A percentile compares a stretch with the other conserved stretches of the same genome.
phyloP scores from a whole-genome alignment of 2,329 filamentous ascomycete species.

The Stylonectria norvegica region DNA sequence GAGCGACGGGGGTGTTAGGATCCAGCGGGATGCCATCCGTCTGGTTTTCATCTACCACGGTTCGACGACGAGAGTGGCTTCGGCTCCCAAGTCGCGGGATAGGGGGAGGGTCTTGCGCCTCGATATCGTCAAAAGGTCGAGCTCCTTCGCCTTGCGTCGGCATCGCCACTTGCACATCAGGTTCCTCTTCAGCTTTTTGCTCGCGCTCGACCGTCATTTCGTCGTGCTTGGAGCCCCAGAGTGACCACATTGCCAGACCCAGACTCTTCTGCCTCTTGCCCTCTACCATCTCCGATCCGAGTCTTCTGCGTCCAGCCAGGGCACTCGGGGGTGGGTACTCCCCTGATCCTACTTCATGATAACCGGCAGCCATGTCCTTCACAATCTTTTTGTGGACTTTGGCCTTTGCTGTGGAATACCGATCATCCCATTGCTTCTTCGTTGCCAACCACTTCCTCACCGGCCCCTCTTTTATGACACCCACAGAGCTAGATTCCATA shows the following conservation, averaged over 20 bases:
- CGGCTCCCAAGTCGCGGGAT: slow-evolving; percentile 26
- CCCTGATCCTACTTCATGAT: slow-evolving; percentile 64
- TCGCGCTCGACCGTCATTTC: slow-evolving; percentile 65
- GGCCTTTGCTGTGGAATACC: slow-evolving; percentile 65
- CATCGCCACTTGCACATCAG: slow-evolving; percentile 31
- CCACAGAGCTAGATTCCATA: slow-evolving; percentile 63
- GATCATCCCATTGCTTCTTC: slow-evolving; percentile 69
- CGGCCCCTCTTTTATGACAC: slow-evolving; percentile 74
- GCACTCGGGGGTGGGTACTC: slow-evolving; percentile 83
- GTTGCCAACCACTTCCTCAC: slow-evolving; percentile 79
- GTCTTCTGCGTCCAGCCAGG: slow-evolving; percentile 65
- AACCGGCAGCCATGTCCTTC: slow-evolving; percentile 69
- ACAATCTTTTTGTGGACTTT: slow-evolving; percentile 71
- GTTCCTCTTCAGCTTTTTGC: slow-evolving; percentile 44
- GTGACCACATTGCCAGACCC: slow-evolving; percentile 77
- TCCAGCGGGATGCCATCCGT: slow-evolving; percentile 33
- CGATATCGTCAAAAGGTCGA: slow-evolving; percentile 39
- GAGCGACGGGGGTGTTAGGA: slow-evolving; percentile 42
- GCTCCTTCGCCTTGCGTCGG: slow-evolving; percentile 43
- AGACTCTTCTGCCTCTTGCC: slow-evolving; percentile 64
- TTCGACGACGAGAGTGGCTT: slow-evolving; percentile 42
- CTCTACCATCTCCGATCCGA: slow-evolving; percentile 36
- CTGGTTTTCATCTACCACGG: slow-evolving; percentile 52
- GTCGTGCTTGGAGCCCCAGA: slow-evolving; percentile 88
- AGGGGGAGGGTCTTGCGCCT: slow-evolving; percentile 34